Evolutionary conservation across 176 grass and related monocot genomes (phyloP).

Genomic region (Tillandsia leiboldiana): DNA sequence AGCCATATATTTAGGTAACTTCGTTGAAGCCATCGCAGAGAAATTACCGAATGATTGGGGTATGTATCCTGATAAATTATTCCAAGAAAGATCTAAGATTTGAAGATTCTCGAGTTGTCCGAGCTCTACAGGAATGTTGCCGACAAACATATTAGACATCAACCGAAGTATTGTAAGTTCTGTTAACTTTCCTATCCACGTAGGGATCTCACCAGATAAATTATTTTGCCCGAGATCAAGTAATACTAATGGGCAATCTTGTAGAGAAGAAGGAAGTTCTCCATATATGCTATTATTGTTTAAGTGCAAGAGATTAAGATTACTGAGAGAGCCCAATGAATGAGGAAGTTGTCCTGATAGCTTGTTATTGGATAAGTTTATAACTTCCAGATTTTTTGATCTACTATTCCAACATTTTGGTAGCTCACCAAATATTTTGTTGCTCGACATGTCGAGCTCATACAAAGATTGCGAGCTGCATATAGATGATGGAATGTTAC

Average conservation of each 20-base stretch:
- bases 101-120: conserved; percentile 13
- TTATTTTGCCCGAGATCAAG: conserved; percentile 34
- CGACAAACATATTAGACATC: conserved; percentile 29
- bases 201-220: conserved; percentile 29
- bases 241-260: neutral
- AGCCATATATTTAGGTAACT: neutral
- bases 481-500: conserved; percentile 18
- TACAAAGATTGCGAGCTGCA: neutral
- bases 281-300: conserved; percentile 30
- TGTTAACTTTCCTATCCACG: conserved; percentile 23
- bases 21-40: neutral
- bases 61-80: conserved; percentile 29
- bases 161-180: conserved; percentile 7
- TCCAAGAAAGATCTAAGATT: conserved; percentile 19
- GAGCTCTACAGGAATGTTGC: conserved; percentile 10
- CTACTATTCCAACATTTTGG: neutral
- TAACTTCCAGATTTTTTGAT: neutral
- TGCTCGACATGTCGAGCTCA: conserved; percentile 8
- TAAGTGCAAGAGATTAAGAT: neutral
- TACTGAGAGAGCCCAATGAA: neutral
- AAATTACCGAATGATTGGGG: conserved; percentile 15
- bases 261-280: conserved; percentile 24
- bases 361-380: neutral
- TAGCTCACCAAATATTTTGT: conserved; percentile 9
- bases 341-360: neutral